Base-by-base conservation (phyloP, 2,329 filamentous ascomycete genomes). In the Neofusicoccum kwambonambiense region DNA sequence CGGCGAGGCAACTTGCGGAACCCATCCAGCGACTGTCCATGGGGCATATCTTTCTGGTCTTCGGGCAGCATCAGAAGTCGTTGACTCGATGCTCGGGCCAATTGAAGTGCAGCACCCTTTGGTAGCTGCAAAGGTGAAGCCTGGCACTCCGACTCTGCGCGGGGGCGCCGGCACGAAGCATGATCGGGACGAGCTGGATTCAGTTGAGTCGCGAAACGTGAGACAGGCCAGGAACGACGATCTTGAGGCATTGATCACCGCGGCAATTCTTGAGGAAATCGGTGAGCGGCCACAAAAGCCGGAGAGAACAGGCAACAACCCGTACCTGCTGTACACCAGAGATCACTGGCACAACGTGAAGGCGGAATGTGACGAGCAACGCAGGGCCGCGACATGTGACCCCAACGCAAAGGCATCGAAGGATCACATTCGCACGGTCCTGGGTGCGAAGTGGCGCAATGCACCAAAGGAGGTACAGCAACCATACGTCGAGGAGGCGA, bases 1-100 rank as follows among this genome's bases (percentile, higher is more conserved):
- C 15, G 95, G 95, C 54, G 95, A 99, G 78, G 95, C 97, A 67
- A 99, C 96, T 0, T 97, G 91, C 70, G 93, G 92, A 52, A 97
- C 93, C 0, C 93, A 99, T 74, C 95, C 96, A 12, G 95, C 96
- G 37, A 99, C 95, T 2, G 95, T 99, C 0, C 95, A 99, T 70
- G 95, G 95, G 5, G 96, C 95, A 8, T 99, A 98, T 74, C 82
- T 99, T 3, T 97, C 95, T 1, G 96, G 95, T 2, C 83, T 99
- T 5, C 89, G 95, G 57, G 95, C 90, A 3, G 95, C 95, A 11
- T 89, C 91, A 3, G 93, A 98, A 73, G 86, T 99, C 2, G 82
- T 97, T 42, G 89, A 94, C 63, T 82, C 87, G 2, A 86, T 97
- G 75, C 82, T 95, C 37, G 95, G 95, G 0, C 89, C 92, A 0